Percentiles rank a stretch among this genome's conserved stretches.
phyloP scores from a whole-genome alignment of 2,329 filamentous ascomycete species.

The Fusarium poae region DNA sequence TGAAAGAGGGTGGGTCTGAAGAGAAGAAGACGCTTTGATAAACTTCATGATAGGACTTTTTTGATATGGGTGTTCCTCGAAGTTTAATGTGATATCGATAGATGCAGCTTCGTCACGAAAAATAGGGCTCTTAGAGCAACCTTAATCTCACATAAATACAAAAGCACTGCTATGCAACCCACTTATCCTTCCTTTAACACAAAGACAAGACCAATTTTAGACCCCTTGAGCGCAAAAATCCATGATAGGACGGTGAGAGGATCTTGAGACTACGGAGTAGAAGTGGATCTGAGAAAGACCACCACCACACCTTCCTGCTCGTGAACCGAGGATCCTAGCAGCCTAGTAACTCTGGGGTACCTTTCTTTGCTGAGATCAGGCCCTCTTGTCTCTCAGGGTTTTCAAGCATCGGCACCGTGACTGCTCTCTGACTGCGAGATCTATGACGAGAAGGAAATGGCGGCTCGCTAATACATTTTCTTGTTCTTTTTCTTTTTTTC shows the following conservation, averaged over 20 bases:
- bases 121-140: too few species aligned
- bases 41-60: slow-evolving; percentile 37
- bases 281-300: slow-evolving; percentile 28
- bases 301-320: slow-evolving; percentile 29
- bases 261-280: slow-evolving; percentile 21
- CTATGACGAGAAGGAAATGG: slow-evolving; percentile 15
- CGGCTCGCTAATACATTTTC: neutral
- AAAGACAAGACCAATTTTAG: too few species aligned
- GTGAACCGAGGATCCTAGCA: slow-evolving; percentile 39
- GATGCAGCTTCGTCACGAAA: too few species aligned
- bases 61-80: too few species aligned
- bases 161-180: too few species aligned
- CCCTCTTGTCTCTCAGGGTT: neutral
- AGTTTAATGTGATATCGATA: too few species aligned
- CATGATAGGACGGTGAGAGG: slow-evolving; percentile 28
- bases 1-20: slow-evolving; percentile 20
- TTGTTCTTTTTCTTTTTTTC: too few species aligned
- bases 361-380: slow-evolving; percentile 34
- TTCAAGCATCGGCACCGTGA: neutral
- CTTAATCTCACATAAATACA: too few species aligned
- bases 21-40: slow-evolving; percentile 30
- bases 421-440: neutral
- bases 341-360: slow-evolving; percentile 37
- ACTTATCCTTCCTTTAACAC: too few species aligned
- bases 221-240: too few species aligned